These are phyloP conservation scores for Colletotrichum truncatum DNA, from an alignment of 2,329 filamentous ascomycete species.

Conservation along the genomic window DNA sequence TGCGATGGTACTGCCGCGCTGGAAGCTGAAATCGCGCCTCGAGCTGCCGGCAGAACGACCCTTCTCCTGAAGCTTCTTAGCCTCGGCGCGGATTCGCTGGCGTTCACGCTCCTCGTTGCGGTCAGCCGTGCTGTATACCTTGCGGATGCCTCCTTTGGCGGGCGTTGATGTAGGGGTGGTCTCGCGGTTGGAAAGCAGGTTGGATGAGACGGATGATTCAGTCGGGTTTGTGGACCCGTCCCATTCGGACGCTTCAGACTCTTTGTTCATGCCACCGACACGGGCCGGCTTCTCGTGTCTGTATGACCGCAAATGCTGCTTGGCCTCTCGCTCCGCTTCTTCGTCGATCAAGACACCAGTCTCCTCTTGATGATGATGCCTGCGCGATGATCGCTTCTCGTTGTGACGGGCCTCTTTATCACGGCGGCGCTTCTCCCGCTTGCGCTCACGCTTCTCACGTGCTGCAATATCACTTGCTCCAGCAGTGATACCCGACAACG, in stretches of 20 bases:
- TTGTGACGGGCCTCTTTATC: constrained; percentile 43
- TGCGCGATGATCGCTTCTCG: constrained; percentile 36
- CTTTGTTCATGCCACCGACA: constrained; percentile 88
- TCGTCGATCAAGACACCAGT: constrained; percentile 67
- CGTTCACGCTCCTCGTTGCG: constrained; percentile 60
- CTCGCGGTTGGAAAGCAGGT: constrained; percentile 68
- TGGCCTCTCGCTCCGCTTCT: constrained; percentile 68
- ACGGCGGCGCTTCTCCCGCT: constrained; percentile 56
- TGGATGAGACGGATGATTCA: constrained; percentile 70
- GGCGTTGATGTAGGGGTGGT: constrained; percentile 65
- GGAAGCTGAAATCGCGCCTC: constrained; percentile 64
- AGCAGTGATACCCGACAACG: constrained; percentile 65
- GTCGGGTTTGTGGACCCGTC: constrained; percentile 78
- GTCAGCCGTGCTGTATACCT: constrained; percentile 70
- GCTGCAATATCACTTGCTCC: constrained; percentile 65
- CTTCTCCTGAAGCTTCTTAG: constrained; percentile 63
- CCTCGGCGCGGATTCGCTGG: constrained; percentile 66
- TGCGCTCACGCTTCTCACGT: constrained; percentile 65
- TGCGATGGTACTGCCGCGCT: constrained; percentile 48
- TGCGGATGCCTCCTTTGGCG: constrained; percentile 64
- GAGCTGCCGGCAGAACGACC: constrained; percentile 46
- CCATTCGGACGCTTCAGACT: constrained; percentile 81
- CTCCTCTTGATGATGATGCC: constrained; percentile 53
- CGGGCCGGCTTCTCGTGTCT: constrained; percentile 86
- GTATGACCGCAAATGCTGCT: constrained; percentile 81